Evolutionary conservation across 306 rosid genomes (phyloP).

Genomic region (Spatholobus suberectus): DNA sequence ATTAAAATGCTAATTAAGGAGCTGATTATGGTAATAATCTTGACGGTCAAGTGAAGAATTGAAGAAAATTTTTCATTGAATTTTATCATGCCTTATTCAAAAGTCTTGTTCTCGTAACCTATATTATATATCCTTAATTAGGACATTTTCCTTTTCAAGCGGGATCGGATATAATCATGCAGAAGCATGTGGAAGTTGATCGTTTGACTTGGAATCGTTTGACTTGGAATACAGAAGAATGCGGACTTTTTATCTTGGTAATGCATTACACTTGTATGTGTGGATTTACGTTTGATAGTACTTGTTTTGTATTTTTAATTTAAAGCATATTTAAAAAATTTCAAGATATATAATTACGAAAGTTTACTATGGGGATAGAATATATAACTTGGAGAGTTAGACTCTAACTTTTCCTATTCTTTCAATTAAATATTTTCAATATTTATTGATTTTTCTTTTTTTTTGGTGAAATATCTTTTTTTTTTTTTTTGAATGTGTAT

Average conservation of each 20-base stretch:
- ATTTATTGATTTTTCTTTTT: no score
- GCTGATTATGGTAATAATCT: conserved; percentile 30
- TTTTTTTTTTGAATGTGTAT: no score
- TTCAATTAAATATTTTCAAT: no score
- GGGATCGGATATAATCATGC: conserved; percentile 36
- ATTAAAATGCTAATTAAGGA: not conserved
- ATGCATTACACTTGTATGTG: not conserved
- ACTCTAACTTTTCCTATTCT: no score
- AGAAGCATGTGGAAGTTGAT: conserved; percentile 25
- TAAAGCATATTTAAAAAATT: no score
- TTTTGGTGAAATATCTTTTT: no score
- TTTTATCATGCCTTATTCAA: not conserved
- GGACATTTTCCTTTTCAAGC: conserved; percentile 24
- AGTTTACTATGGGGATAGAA: no score
- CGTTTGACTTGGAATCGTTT: conserved; percentile 4
- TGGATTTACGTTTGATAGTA: not conserved
- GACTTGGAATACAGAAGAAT: not conserved
- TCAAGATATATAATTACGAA: no score
- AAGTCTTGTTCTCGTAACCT: conserved; percentile 1
- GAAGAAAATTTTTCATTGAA: not conserved
- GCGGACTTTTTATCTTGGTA: not conserved
- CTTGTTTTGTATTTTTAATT: no score
- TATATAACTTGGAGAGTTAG: no score
- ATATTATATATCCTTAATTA: not conserved
- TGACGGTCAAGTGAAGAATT: conserved; percentile 37